These are phyloP conservation scores for Saccharata proteae DNA, from an alignment of 2,329 filamentous ascomycete species.

Conservation along the genomic window DNA sequence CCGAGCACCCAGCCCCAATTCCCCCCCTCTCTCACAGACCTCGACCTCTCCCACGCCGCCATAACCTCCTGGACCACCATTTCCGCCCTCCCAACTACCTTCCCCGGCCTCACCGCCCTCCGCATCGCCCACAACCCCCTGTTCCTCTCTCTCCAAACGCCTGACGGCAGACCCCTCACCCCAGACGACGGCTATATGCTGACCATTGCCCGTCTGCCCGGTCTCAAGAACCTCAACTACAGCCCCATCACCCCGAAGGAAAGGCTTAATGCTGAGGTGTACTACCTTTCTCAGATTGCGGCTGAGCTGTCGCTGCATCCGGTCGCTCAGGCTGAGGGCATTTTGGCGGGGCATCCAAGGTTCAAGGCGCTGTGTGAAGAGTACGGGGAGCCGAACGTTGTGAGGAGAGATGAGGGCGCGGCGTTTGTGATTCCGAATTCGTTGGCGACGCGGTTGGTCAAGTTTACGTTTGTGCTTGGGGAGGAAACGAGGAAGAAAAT, in stretches of 20 bases:
- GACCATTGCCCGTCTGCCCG: conserved; percentile 61
- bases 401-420: conserved; percentile 26
- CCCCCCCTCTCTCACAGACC: conserved; percentile 21
- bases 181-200: conserved; percentile 84
- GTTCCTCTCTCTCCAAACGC: conserved; percentile 44
- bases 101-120: conserved; percentile 63
- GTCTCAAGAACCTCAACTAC: conserved; percentile 61
- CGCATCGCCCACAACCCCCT: conserved; percentile 80
- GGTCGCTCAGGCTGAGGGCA: conserved; percentile 37
- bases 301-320: conserved; percentile 56
- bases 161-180: conserved; percentile 31
- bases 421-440: conserved; percentile 57
- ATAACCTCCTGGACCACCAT: conserved; percentile 58
- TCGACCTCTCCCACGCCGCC: conserved; percentile 35
- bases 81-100: conserved; percentile 51
- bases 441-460: conserved; percentile 65
- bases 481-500: conserved; percentile 11
- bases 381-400: conserved; percentile 60
- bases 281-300: conserved; percentile 77
- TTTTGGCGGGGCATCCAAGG: conserved; percentile 55
- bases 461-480: conserved; percentile 44
- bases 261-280: conserved; percentile 78
- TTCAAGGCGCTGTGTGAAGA: conserved; percentile 62
- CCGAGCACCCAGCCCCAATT: conserved; percentile 15
- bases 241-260: conserved; percentile 57